These are phyloP conservation scores for Quercus lobata DNA, from an alignment of 331 rosid genomes.

Conservation along the genomic window DNA sequence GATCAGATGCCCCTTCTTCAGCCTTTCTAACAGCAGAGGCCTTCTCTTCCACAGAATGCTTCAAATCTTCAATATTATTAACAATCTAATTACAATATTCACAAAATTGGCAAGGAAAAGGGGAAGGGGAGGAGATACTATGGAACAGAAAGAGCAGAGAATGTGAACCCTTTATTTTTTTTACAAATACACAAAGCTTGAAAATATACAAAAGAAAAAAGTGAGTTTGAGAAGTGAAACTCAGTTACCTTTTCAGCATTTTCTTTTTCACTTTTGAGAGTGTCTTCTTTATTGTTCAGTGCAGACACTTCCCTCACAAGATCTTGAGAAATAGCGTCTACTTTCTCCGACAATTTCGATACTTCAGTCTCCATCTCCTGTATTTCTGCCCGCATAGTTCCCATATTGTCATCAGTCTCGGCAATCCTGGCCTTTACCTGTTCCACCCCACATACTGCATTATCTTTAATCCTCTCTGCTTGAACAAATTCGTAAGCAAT, in stretches of 20 bases:
- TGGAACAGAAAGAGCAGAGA: conserved; percentile 1
- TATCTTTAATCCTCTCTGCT: conserved; percentile 70
- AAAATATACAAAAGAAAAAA: conserved; percentile 3
- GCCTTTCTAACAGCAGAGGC: conserved; percentile 31
- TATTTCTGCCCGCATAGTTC: conserved; percentile 40
- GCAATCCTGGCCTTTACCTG: conserved; percentile 63
- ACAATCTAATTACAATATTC: conserved; percentile 31
- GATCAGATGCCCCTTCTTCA: conserved; percentile 87
- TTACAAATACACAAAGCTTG: conserved; percentile 8
- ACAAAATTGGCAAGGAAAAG: background rate
- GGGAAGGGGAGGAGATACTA: background rate
- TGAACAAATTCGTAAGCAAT: conserved; percentile 75
- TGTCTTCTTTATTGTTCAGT: conserved; percentile 72
- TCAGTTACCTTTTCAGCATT: conserved; percentile 63
- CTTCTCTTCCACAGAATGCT: conserved; percentile 58
- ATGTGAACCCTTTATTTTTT: background rate
- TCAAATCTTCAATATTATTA: conserved; percentile 74
- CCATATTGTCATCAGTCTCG: conserved; percentile 55
- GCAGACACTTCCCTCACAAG: conserved; percentile 78
- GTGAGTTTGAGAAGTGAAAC: background rate
- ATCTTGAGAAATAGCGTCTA: conserved; percentile 64
- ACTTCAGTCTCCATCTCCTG: conserved; percentile 72
- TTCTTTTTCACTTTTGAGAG: conserved; percentile 69
- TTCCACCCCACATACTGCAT: conserved; percentile 71
- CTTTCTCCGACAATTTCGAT: conserved; percentile 60